Evolutionary conservation across 768 basidiomycete species (phyloP).

Genomic region (Mycena filopes): DNA sequence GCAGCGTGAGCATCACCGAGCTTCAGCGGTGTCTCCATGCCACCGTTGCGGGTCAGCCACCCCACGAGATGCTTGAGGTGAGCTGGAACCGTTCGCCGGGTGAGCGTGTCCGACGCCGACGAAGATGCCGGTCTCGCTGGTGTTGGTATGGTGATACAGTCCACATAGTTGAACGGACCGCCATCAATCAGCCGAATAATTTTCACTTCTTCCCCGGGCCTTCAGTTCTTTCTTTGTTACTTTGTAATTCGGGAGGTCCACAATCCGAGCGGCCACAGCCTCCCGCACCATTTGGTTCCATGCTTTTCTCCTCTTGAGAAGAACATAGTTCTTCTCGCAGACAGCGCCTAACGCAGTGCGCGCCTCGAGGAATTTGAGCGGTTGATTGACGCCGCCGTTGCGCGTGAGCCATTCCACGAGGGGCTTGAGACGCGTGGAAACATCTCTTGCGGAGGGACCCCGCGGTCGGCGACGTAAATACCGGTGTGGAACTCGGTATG

Average conservation of each 20-base stretch:
- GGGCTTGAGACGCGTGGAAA: neutral
- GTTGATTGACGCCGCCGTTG: neutral
- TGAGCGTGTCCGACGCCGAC: neutral
- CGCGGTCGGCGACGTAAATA: neutral
- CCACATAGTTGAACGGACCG: too few species aligned
- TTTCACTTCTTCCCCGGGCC: too few species aligned
- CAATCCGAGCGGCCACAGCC: too few species aligned
- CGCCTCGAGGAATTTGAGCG: neutral
- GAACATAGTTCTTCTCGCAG: neutral
- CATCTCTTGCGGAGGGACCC: neutral
- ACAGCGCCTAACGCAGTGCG: neutral
- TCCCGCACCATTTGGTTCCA: neutral
- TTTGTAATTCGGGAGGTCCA: too few species aligned
- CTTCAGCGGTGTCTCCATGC: neutral
- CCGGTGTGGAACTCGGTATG: neutral
- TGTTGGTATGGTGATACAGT: neutral
- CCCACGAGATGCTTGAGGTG: slow-evolving; percentile 6
- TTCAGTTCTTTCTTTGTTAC: too few species aligned
- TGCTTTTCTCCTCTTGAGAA: neutral
- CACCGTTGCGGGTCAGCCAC: neutral
- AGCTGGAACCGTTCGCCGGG: neutral
- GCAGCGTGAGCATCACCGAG: neutral
- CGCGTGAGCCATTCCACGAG: neutral
- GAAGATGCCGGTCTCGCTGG: neutral
- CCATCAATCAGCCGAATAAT: too few species aligned